phyloP scores from a whole-genome alignment of 2,329 filamentous ascomycete genomes.

The Zalaria sp. region DNA sequence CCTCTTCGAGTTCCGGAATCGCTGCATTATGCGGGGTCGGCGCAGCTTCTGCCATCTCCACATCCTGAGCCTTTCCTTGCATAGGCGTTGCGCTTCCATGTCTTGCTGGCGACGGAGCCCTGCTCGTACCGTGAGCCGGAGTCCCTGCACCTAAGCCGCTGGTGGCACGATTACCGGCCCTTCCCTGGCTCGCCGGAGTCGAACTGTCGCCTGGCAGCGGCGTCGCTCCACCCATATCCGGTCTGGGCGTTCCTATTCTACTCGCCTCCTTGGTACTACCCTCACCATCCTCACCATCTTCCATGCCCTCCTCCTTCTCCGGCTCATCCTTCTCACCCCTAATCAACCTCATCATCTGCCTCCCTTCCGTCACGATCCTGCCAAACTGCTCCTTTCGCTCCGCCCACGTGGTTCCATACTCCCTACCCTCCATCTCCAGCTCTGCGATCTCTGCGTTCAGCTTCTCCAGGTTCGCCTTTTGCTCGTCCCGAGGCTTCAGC shows the following conservation, averaged over 20 bases:
- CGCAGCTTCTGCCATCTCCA: slow-evolving; percentile 6
- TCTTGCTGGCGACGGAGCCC: background rate
- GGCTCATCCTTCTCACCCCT: slow-evolving; percentile 93
- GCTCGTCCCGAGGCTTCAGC: slow-evolving; percentile 72
- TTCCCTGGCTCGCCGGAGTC: slow-evolving; percentile 6
- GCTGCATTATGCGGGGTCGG: slow-evolving; percentile 4
- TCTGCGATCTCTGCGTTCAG: slow-evolving; percentile 80
- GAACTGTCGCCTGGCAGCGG: slow-evolving; percentile 18
- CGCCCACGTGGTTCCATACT: slow-evolving; percentile 70
- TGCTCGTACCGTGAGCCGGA: background rate
- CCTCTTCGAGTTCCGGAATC: slow-evolving; percentile 13
- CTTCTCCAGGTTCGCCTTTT: slow-evolving; percentile 62
- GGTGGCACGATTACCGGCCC: background rate
- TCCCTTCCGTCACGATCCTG: slow-evolving; percentile 80
- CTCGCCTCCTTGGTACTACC: slow-evolving; percentile 27
- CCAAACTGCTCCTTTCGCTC: slow-evolving; percentile 79
- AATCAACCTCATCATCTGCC: slow-evolving; percentile 70
- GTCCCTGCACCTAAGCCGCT: slow-evolving; percentile 12
- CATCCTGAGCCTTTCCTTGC: slow-evolving; percentile 2
- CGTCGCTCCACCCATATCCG: slow-evolving; percentile 23
- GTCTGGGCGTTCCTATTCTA: slow-evolving; percentile 29
- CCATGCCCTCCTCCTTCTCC: slow-evolving; percentile 72
- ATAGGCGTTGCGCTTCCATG: background rate
- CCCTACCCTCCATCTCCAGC: slow-evolving; percentile 68
- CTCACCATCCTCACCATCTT: slow-evolving; percentile 48